Evolutionary conservation across 441 rosid genomes (phyloP).

Genomic region (Aquilaria agallochum): DNA sequence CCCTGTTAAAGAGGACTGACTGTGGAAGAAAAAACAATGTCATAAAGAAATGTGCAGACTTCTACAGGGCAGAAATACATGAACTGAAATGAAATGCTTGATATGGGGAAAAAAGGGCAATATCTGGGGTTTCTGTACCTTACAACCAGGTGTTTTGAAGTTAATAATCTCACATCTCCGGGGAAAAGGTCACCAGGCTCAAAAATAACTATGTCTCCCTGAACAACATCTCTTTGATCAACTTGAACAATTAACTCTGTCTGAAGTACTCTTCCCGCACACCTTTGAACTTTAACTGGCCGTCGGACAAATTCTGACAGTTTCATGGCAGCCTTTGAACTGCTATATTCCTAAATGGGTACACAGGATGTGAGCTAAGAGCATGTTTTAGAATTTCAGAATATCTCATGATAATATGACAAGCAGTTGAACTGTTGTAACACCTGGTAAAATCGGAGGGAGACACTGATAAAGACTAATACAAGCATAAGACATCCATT

Average conservation of each 20-base stretch:
- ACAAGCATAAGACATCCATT: slow-evolving; percentile 67
- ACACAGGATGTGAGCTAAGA: slow-evolving; percentile 1
- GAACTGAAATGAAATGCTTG: too few species aligned
- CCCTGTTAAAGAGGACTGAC: slow-evolving; percentile 76
- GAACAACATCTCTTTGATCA: slow-evolving; percentile 74
- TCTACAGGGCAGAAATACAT: slow-evolving; percentile 8
- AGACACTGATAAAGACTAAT: slow-evolving; percentile 60
- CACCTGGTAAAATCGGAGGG: slow-evolving; percentile 68
- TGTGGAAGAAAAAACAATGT: slow-evolving; percentile 34
- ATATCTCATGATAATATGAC: not conserved
- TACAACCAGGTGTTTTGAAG: slow-evolving; percentile 63
- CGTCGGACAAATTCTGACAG: slow-evolving; percentile 55
- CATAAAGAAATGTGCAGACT: slow-evolving; percentile 14
- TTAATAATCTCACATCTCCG: slow-evolving; percentile 65
- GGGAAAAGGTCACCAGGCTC: slow-evolving; percentile 82
- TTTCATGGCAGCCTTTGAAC: slow-evolving; percentile 82
- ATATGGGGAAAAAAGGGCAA: not conserved
- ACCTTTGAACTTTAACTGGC: slow-evolving; percentile 74
- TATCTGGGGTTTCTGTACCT: slow-evolving; percentile 32
- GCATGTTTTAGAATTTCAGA: slow-evolving; percentile 2
- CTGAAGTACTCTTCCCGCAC: slow-evolving; percentile 71
- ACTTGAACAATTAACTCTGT: slow-evolving; percentile 64
- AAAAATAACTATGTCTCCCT: slow-evolving; percentile 66
- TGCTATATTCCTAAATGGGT: slow-evolving; percentile 47
- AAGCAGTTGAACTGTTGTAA: slow-evolving; percentile 2